phyloP scores from a whole-genome alignment of 2,329 filamentous ascomycete genomes.

The Teratosphaeria viscida region DNA sequence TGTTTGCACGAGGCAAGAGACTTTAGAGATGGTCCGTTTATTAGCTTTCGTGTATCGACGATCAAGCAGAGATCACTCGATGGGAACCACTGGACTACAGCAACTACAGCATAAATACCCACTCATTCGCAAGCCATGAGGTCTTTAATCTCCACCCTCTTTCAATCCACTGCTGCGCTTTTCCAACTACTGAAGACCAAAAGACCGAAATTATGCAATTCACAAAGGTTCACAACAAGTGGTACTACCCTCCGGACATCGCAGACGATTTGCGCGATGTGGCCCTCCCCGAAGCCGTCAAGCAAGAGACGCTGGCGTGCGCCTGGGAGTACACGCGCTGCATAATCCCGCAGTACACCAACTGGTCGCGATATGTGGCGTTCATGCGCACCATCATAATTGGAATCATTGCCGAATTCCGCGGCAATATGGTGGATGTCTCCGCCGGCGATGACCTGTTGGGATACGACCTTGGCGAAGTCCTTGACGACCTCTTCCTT shows the following conservation, averaged over 20 bases:
- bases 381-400: conserved; percentile 15
- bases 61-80: no score
- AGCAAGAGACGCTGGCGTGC: conserved; percentile 12
- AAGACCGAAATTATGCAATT: no score
- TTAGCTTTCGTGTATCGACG: no score
- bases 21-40: no score
- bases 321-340: conserved; percentile 17
- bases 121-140: no score
- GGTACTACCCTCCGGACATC: neutral
- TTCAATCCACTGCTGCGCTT: no score
- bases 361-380: conserved; percentile 14
- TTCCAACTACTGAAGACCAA: no score
- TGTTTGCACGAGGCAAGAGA: no score
- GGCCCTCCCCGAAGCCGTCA: conserved; percentile 4
- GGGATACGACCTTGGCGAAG: conserved; percentile 5
- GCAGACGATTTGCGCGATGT: conserved; percentile 2
- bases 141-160: no score
- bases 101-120: no score
- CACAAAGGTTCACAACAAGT: neutral
- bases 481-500: neutral
- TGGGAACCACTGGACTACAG: no score
- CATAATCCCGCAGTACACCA: conserved; percentile 16
- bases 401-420: conserved; percentile 14
- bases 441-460: conserved; percentile 6
- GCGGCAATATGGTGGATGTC: conserved; percentile 9